phyloP scores from a whole-genome alignment of 371 early-diverging fungal genomes.

The Actinomortierella ambigua region DNA sequence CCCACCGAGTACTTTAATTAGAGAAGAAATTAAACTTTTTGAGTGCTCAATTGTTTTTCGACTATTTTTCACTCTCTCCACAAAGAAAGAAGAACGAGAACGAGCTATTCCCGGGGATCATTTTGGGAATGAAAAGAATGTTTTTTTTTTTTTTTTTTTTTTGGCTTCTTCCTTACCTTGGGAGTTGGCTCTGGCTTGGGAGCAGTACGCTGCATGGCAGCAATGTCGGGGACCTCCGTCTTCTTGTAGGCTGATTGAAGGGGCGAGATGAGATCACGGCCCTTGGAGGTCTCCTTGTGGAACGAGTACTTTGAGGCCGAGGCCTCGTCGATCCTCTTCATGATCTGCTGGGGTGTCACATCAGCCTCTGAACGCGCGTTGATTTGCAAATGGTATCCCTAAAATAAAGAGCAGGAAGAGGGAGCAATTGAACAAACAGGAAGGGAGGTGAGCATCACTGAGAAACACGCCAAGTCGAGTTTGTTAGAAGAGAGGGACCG shows the following conservation, averaged over 20 bases:
- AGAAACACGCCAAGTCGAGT: background rate
- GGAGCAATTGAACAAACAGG: no score
- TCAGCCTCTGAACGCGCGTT: constrained; percentile 89
- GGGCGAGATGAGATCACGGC: constrained; percentile 44
- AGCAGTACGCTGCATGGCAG: constrained; percentile 62
- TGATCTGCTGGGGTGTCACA: constrained; percentile 81
- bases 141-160: background rate
- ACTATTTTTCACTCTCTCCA: no score
- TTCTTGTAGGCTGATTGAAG: constrained; percentile 66
- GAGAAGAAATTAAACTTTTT: no score
- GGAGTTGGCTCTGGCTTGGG: constrained; percentile 63
- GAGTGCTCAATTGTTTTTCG: no score
- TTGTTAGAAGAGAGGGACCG: background rate
- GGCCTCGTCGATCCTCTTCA: constrained; percentile 83
- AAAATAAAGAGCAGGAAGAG: no score
- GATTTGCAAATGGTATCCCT: constrained; percentile 90
- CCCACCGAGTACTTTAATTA: no score
- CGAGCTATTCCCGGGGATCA: constrained; percentile 2
- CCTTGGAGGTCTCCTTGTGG: constrained; percentile 62
- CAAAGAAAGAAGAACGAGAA: constrained; percentile 2
- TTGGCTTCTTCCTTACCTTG: constrained; percentile 17
- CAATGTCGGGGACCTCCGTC: constrained; percentile 68
- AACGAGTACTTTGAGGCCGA: constrained; percentile 91
- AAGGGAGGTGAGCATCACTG: no score
- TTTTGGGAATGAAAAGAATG: constrained; percentile 25